Percentiles rank a stretch among this genome's conserved stretches.
phyloP scores from a whole-genome alignment of 2,329 filamentous ascomycete species.

The Xylaria sp. region DNA sequence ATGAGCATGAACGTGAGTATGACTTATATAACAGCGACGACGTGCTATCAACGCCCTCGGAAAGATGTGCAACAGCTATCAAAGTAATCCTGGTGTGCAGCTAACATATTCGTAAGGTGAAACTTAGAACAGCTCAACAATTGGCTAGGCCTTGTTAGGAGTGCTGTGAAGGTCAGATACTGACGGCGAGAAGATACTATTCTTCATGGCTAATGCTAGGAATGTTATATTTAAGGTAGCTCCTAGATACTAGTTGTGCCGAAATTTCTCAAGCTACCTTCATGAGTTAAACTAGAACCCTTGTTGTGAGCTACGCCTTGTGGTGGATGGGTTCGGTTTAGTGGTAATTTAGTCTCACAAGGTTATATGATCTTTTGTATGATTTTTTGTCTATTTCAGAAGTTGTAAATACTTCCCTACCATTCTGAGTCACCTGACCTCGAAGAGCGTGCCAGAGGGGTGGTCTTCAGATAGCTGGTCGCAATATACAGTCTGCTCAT shows the following conservation, averaged over 20 bases:
- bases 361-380: neutral
- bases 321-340: neutral
- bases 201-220: neutral
- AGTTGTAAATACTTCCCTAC: neutral
- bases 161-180: neutral
- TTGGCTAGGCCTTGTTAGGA: neutral
- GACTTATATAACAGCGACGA: conserved; percentile 11
- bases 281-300: neutral
- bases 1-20: conserved; percentile 14
- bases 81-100: neutral
- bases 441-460: neutral
- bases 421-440: neutral
- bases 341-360: neutral
- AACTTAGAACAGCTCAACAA: neutral
- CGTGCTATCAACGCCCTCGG: neutral
- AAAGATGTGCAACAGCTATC: neutral
- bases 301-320: neutral
- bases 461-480: neutral
- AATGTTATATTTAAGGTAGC: neutral
- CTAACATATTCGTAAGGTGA: neutral
- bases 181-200: neutral
- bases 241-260: neutral
- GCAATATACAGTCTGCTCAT: conserved; percentile 28
- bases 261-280: neutral
- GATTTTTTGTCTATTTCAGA: neutral